Conservation (phyloP, 176 grass and related monocot genomes). For the Eleusine coracana region DNA sequence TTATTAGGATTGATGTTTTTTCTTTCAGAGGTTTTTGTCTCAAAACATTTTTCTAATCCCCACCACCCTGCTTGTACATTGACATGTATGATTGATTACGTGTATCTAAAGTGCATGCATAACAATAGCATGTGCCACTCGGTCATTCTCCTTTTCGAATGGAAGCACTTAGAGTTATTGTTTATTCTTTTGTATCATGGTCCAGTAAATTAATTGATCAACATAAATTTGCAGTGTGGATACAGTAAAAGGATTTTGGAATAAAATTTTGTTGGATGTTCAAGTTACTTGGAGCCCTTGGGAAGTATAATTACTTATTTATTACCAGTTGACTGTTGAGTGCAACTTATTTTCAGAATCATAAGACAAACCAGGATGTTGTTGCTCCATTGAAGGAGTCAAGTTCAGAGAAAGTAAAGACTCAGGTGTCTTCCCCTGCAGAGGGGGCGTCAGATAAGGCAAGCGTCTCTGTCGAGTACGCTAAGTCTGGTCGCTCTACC, state of each 20-base stretch:
- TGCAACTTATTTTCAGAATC: slow-evolving; percentile 43
- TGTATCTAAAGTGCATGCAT: neutral
- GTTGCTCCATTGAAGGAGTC: slow-evolving; percentile 28
- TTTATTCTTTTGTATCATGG: neutral
- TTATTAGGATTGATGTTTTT: neutral
- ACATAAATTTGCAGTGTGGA: neutral
- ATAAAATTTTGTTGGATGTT: neutral
- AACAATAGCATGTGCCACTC: neutral
- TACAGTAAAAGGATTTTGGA: neutral
- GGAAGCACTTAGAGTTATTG: neutral
- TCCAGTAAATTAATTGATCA: neutral
- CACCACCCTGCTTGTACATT: neutral
- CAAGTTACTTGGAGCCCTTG: neutral
- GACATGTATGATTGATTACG: neutral
- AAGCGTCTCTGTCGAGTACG: slow-evolving; percentile 44
- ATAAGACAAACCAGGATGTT: slow-evolving; percentile 40
- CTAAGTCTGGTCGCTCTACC: slow-evolving; percentile 51
- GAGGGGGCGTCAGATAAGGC: slow-evolving; percentile 36
- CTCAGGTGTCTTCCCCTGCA: slow-evolving; percentile 40
- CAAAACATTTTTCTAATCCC: neutral
- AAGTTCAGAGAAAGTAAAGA: slow-evolving; percentile 58
- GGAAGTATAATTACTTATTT: neutral
- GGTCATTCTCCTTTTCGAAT: neutral
- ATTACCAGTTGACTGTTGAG: slow-evolving; percentile 21
- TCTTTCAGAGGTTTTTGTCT: neutral